Conservation (phyloP, 2,329 filamentous ascomycete genomes). For the Cladosporium austrohemisphaericum region DNA sequence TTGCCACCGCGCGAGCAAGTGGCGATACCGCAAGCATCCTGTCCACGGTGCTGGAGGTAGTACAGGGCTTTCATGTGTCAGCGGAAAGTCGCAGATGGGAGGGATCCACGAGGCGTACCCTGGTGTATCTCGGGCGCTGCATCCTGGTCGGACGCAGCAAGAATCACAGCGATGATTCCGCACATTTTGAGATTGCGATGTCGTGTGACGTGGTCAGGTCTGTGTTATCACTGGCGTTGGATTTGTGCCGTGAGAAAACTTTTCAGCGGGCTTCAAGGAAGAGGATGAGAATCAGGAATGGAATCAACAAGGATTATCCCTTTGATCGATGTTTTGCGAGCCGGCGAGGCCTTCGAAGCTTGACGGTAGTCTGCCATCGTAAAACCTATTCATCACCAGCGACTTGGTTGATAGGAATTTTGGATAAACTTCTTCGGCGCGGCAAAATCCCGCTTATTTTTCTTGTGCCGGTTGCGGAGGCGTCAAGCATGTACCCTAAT, state of each 20-base stretch:
- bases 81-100: slow-evolving; percentile 40
- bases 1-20: slow-evolving; percentile 70
- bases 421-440: too few relatives aligned
- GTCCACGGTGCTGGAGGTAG: slow-evolving; percentile 60
- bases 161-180: slow-evolving; percentile 50
- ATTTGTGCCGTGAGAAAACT: neutral
- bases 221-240: neutral
- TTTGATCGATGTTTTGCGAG: too few relatives aligned
- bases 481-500: too few relatives aligned
- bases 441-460: too few relatives aligned
- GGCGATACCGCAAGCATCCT: slow-evolving; percentile 85
- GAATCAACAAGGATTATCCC: too few relatives aligned
- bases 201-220: neutral
- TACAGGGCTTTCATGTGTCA: slow-evolving; percentile 29
- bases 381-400: too few relatives aligned
- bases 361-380: too few relatives aligned
- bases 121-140: slow-evolving; percentile 37
- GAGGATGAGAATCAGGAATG: too few relatives aligned
- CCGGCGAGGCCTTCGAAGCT: too few relatives aligned
- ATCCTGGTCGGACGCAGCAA: slow-evolving; percentile 39
- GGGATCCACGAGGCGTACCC: slow-evolving; percentile 16
- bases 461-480: too few relatives aligned
- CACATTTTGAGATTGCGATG: slow-evolving; percentile 40
- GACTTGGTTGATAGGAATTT: too few relatives aligned
- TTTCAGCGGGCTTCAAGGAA: too few relatives aligned